A percentile compares a stretch with the other conserved stretches of the same genome.
Conservation (phyloP, 1,139 yeast genomes). For the Kurtzmaniella natalensis region DNA sequence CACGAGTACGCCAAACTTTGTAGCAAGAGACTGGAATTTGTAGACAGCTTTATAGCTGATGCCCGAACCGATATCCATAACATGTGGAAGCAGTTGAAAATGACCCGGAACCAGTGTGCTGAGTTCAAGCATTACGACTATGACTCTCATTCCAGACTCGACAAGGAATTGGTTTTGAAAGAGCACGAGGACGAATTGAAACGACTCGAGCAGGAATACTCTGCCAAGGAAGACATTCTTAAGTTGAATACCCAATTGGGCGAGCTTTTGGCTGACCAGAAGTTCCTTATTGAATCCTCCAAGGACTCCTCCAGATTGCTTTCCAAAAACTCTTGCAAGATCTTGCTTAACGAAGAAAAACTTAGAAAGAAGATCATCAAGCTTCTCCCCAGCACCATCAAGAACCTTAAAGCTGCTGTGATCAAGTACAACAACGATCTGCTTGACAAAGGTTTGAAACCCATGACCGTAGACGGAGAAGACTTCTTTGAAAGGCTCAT, state of each 20-base stretch:
- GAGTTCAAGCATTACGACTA: conserved; percentile 28
- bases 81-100: conserved; percentile 62
- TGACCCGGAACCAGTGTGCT: conserved; percentile 41
- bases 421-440: conserved; percentile 39
- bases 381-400: conserved; percentile 61
- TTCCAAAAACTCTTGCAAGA: conserved; percentile 73
- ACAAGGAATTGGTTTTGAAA: conserved; percentile 50
- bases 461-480: conserved; percentile 42
- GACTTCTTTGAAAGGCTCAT: conserved; percentile 42
- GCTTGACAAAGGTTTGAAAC: conserved; percentile 26
- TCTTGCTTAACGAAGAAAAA: conserved; percentile 75
- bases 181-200: conserved; percentile 63
- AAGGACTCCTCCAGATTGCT: conserved; percentile 78
- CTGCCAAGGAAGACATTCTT: conserved; percentile 53
- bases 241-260: conserved; percentile 50
- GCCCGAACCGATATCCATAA: conserved; percentile 54
- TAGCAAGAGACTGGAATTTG: conserved; percentile 55
- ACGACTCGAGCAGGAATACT: conserved; percentile 45
- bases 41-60: conserved; percentile 64
- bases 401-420: conserved; percentile 46
- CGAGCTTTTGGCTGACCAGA: conserved; percentile 56
- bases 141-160: conserved; percentile 34
- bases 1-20: conserved; percentile 56
- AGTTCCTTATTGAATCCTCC: conserved; percentile 60
- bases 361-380: conserved; percentile 62